A percentile compares a stretch with the other conserved stretches of the same genome.
phyloP scores from a whole-genome alignment of 179 eudicot genomes.

The Spinacia oleracea region DNA sequence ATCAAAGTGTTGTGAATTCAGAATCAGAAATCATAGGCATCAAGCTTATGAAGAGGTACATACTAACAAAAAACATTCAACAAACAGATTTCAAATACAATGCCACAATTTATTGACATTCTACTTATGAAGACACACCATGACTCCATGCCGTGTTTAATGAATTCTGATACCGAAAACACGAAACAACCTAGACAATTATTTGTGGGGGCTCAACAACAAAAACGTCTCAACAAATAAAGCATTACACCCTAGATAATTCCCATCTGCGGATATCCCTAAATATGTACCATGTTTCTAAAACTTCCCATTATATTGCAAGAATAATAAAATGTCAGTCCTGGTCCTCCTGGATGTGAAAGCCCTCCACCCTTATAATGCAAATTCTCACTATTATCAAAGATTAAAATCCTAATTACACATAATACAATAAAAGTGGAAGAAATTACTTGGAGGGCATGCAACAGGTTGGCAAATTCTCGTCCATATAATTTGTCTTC shows the following conservation, averaged over 20 bases:
- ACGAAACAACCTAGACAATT: neutral
- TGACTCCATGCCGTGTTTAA: too few species aligned
- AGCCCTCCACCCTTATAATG: neutral
- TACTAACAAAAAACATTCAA: neutral
- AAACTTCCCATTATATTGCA: neutral
- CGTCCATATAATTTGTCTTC: slow-evolving; percentile 45
- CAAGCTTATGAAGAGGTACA: neutral
- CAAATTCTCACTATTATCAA: neutral
- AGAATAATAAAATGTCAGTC: neutral
- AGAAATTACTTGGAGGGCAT: slow-evolving; percentile 77
- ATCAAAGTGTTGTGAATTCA: neutral
- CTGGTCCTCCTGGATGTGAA: neutral
- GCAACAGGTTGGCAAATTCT: slow-evolving; percentile 70
- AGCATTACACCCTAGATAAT: too few species aligned
- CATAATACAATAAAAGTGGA: neutral
- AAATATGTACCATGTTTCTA: neutral
- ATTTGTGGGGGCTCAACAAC: neutral
- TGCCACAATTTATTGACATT: neutral
- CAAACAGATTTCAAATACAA: neutral
- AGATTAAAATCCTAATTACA: neutral
- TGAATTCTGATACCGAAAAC: neutral
- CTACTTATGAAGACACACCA: neutral
- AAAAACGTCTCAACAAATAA: neutral
- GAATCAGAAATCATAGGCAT: neutral
- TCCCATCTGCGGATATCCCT: neutral